Conservation (phyloP, 257 asterid genomes). For the Eucommia ulmoides region DNA sequence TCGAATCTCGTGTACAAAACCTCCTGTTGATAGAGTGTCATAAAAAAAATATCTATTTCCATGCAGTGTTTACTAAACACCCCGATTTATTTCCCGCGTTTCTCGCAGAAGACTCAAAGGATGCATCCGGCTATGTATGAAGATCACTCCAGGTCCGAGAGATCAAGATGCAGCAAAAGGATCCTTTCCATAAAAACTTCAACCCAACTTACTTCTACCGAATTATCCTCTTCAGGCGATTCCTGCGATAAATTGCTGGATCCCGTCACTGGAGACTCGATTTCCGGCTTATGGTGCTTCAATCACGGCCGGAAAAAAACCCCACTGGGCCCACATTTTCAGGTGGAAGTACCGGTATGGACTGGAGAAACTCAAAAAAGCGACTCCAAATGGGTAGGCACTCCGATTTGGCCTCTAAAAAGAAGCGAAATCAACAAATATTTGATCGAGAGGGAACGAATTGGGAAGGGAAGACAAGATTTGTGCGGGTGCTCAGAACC, state of each 20-base stretch:
- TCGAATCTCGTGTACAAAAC: no score
- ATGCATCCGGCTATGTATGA: constrained; percentile 84
- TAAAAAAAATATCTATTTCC: not conserved
- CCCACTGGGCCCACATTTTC: constrained; percentile 32
- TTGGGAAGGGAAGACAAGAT: constrained; percentile 61
- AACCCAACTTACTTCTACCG: constrained; percentile 6
- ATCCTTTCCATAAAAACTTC: constrained; percentile 42
- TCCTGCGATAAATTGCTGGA: constrained; percentile 12
- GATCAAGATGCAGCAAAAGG: constrained; percentile 64
- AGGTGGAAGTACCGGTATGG: constrained; percentile 41
- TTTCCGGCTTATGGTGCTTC: constrained; percentile 15
- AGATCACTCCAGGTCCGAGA: constrained; percentile 32
- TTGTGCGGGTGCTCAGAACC: constrained; percentile 42
- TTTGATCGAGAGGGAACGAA: constrained; percentile 44
- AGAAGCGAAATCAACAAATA: constrained; percentile 14
- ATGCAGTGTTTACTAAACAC: constrained; percentile 10
- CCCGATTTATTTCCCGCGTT: no score
- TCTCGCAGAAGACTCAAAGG: constrained; percentile 67
- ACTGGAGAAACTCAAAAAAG: constrained; percentile 20
- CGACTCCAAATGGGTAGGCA: constrained; percentile 54
- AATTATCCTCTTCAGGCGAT: constrained; percentile 27
- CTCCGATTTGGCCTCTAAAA: constrained; percentile 47
- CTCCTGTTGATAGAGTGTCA: no score
- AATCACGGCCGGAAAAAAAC: constrained; percentile 15
- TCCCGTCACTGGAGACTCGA: constrained; percentile 21